Percentiles rank a stretch among this genome's conserved stretches.
Evolutionary conservation across 2,329 filamentous ascomycete genomes (phyloP).

Genomic region (Monosporascus sp.): DNA sequence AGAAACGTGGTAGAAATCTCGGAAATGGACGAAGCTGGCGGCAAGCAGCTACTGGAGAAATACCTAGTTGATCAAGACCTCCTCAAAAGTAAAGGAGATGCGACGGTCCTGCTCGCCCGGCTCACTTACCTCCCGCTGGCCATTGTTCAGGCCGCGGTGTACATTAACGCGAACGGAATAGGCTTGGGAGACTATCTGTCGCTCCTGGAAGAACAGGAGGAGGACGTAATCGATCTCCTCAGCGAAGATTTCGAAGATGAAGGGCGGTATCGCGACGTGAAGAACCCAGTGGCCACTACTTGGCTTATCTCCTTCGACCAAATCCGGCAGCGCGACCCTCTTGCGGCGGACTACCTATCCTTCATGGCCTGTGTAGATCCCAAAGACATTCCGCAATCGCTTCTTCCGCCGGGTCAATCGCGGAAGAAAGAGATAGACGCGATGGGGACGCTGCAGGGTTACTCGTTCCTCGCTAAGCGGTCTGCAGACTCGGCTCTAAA

Average conservation of each 20-base stretch:
- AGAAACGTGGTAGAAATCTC: too few species aligned
- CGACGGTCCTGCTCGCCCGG: too few species aligned
- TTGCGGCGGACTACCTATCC: conserved; percentile 29
- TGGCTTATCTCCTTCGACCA: conserved; percentile 34
- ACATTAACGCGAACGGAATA: too few species aligned
- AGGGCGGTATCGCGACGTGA: not conserved
- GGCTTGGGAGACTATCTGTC: too few species aligned
- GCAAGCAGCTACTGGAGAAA: conserved; percentile 23
- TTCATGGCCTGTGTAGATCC: conserved; percentile 32
- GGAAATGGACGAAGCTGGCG: not conserved
- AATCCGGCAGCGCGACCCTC: conserved; percentile 18
- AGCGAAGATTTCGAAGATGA: too few species aligned
- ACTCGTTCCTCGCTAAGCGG: conserved; percentile 21
- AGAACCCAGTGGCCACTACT: conserved; percentile 29
- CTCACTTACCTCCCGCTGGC: too few species aligned
- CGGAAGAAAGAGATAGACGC: conserved; percentile 15
- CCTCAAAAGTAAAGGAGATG: conserved; percentile 10
- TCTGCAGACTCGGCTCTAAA: conserved; percentile 12
- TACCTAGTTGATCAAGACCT: conserved; percentile 26
- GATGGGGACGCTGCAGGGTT: conserved; percentile 22
- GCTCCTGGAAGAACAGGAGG: too few species aligned
- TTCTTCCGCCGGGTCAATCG: conserved; percentile 16
- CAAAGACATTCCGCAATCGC: conserved; percentile 27
- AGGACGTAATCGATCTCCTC: too few species aligned
- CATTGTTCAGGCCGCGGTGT: too few species aligned